Base-by-base conservation (phyloP, 1,284 basidiomycete species). In the Cutaneotrichosporon sp. region DNA sequence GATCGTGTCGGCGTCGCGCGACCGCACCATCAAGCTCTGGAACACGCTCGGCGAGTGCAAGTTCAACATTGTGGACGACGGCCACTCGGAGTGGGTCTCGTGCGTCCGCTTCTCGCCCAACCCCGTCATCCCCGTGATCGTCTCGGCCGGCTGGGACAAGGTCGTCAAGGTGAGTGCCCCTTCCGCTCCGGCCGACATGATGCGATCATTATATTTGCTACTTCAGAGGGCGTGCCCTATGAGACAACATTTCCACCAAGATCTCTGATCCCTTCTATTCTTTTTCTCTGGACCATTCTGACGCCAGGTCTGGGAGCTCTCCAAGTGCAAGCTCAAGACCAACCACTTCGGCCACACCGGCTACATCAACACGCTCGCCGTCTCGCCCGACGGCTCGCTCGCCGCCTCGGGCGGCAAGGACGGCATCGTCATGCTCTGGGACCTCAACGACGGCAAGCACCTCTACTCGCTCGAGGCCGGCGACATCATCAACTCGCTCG, bases 31-130 rank as follows among this genome's bases (percentile, higher is more conserved):
- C 86, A 99, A 99, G 83, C 91, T 99, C 77, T 99, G 97, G 97
- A 99, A 99, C 85, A 99, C 97, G 68, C 89, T 99, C 69, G 97
- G 97, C 79, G 97, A 99, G 83, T 99, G 97, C 87, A 99, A 99
- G 83, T 99, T 94, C 82, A 92, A 98, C 82, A 99, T 99, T 83
- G 92, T 93, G 83, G 95, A 99, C 74, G 97, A 99, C 74, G 94
- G 95, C 70, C 97, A 97, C 84, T 83, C 87, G 62, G 94, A 95
- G 83, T 97, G 94, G 94, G 95, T 99, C 69, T 98, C 94, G 62
- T 99, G 97, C 82, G 97, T 99, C 58, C 91, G 97, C 80, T 99
- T 99, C 87, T 97, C 93, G 84, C 97, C 97, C 66, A 99, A 99
- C 82, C 90, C 95, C 69, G 78, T 88, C 83, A 99, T 97, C 86